Evolutionary conservation across 305 asterid genomes (phyloP), one percentile per base, ranked within the genome.

Genomic region (Caryopteris hybrid): DNA sequence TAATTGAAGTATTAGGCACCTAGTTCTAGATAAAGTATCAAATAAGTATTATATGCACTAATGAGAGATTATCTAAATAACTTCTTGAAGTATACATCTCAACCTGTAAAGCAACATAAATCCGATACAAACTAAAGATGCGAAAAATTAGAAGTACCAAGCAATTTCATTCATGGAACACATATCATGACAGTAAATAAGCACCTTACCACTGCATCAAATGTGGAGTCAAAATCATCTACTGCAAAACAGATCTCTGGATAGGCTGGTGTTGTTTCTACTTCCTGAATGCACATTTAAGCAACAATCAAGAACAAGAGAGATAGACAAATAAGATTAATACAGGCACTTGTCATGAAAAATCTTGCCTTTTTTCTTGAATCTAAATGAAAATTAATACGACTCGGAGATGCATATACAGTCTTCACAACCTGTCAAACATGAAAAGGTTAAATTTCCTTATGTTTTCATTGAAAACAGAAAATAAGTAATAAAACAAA

Each of bases 181-280:
- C 63, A 62, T 74, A 53, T 68, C 22, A 48, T 43, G n/a, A 62
- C 67, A 69, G 58, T 22, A 60, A 53, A 66, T 60, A 58, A 64
- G 83, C 73, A 74, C 63, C 83, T 84, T 87, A 94, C 99, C 99
- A 94, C 97, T 39, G 97, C 92, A 76, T 94, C 99, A 71, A 89
- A 91, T 54, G 99, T 94, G 76, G 96, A 94, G 83, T 94, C 99
- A 64, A 87, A 94, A 73, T 94, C 99, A 75, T 94, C 99, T 67
- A 94, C 98, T 31, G 99, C 98, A 85, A 94, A 94, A 78, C 95
- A 94, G 73, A 94, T 87, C 65, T 91, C 99, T 68, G 99, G 99
- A 83, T 94, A 94, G 69, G 99, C 97, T 60, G 96, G 85, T 42
- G 82, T 78, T 38, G 99, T 94, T 79, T 94, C 96, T 52, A 80